Base-by-base conservation (phyloP, 352 stramenopile species). In the Phytopythium delawarense region DNA sequence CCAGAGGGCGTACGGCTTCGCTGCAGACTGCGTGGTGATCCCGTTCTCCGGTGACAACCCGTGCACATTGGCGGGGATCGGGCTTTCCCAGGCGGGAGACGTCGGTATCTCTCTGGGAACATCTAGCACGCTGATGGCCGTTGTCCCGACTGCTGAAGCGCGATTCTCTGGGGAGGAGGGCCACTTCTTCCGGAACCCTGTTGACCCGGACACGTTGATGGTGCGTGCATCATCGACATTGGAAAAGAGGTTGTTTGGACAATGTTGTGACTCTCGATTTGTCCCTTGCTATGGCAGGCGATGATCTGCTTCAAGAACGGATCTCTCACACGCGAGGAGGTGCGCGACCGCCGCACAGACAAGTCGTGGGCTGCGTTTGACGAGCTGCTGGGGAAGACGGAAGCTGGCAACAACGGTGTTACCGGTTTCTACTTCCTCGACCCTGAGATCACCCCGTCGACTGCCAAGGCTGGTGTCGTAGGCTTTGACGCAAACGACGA, bases 221-320 rank as follows among this genome's bases (percentile, higher is more conserved):
- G 74, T 81, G 37, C 25, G 67, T 52, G 23, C 25, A 35, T 5
- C 28, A 7, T 57, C 8, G 11, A 53, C n/a, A 34, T 30, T 62
- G n/a, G 0, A 28, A 15, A 18, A 25, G 13, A 16, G 0, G n/a
- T 12, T 18, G 9, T 7, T 45, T 53, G 5, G 8, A 46, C 28
- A 18, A n/a, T 57, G 12, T 28, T 51, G 20, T 30, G 0, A 54
- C 39, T 30, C 7, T 16, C 18, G 46, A 13, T 42, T 21, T 30
- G 5, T 13, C n/a, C 40, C 28, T 8, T 42, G 0, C 23, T 59
- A 4, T 51, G 13, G 8, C 69, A 88, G 71, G 84, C 78, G 11
- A 95, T 96, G 86, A 85, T 94, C 40, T 92, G 88, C 48, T 94
- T 91, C 72, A 93, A 94, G 71, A 95, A 95, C 50, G 86, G 86